Evolutionary conservation across 2,329 filamentous ascomycete genomes (phyloP).

Genomic region (Aotearoamyces nothofagi): DNA sequence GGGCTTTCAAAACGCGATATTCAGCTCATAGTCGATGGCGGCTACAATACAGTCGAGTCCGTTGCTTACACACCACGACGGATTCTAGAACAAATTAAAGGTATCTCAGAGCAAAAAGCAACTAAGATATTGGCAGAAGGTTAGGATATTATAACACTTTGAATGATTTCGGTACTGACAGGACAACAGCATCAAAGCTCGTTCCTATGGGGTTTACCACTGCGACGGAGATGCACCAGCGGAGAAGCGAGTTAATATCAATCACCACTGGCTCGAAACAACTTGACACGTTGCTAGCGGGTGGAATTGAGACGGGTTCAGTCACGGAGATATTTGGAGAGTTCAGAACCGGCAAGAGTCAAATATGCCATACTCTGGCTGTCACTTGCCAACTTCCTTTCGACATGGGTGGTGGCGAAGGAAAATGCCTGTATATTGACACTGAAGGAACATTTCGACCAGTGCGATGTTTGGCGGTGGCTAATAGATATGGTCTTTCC

Average conservation of each 20-base stretch:
- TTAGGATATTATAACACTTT: slow-evolving; percentile 30
- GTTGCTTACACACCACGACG: slow-evolving; percentile 83
- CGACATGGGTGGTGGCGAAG: slow-evolving; percentile 97
- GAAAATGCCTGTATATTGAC: slow-evolving; percentile 96
- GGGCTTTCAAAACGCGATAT: slow-evolving; percentile 93
- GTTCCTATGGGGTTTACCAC: slow-evolving; percentile 99
- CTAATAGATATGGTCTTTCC: slow-evolving; percentile 84
- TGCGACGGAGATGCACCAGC: slow-evolving; percentile 96
- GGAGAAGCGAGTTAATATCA: slow-evolving; percentile 90
- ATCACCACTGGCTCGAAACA: slow-evolving; percentile 98
- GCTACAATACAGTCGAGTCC: slow-evolving; percentile 89
- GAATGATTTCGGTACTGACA: too few relatives aligned
- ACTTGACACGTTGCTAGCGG: slow-evolving; percentile 84
- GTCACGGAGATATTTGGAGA: slow-evolving; percentile 98
- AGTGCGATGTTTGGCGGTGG: slow-evolving; percentile 78
- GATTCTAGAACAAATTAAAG: slow-evolving; percentile 86
- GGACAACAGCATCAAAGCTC: slow-evolving; percentile 72
- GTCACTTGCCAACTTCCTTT: slow-evolving; percentile 96
- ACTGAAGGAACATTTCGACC: slow-evolving; percentile 96
- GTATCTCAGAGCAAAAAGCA: slow-evolving; percentile 94
- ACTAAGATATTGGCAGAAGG: slow-evolving; percentile 82
- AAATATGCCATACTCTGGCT: slow-evolving; percentile 96
- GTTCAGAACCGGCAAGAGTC: slow-evolving; percentile 95
- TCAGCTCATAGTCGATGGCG: slow-evolving; percentile 79
- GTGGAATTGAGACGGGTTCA: slow-evolving; percentile 90